phyloP scores from a whole-genome alignment of 2,329 filamentous ascomycete genomes.

The Aureobasidium leucospermi region DNA sequence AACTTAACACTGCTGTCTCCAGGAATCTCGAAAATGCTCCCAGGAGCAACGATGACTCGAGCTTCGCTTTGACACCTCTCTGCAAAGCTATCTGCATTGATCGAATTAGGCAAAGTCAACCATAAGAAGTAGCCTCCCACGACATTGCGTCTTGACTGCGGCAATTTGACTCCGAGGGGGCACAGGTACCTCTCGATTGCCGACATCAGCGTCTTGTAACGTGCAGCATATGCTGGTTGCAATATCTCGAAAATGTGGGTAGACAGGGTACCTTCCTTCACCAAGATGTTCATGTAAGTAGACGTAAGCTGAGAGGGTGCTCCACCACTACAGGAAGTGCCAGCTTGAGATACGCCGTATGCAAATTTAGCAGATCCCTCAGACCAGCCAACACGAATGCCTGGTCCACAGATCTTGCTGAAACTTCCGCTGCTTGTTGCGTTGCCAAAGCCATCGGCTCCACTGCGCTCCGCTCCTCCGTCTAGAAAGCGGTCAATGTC shows the following conservation, averaged over 20 bases:
- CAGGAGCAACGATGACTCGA: conserved; percentile 60
- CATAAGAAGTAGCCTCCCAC: conserved; percentile 85
- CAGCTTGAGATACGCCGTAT: conserved; percentile 52
- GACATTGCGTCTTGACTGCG: conserved; percentile 38
- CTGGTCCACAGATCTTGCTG: conserved; percentile 78
- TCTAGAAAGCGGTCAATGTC: conserved; percentile 69
- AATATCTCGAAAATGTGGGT: conserved; percentile 46
- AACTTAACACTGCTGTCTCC: conserved; percentile 47
- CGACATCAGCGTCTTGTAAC: conserved; percentile 49
- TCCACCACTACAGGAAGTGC: conserved; percentile 52
- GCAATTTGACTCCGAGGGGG: conserved; percentile 53
- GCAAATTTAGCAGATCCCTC: conserved; percentile 61
- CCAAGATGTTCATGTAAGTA: conserved; percentile 48
- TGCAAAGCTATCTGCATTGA: conserved; percentile 51
- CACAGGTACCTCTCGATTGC: conserved; percentile 54
- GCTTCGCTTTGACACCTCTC: conserved; percentile 53
- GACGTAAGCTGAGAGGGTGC: conserved; percentile 53
- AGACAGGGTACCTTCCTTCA: conserved; percentile 46
- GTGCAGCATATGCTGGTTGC: conserved; percentile 47
- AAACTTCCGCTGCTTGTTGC: conserved; percentile 82
- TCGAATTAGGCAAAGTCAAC: conserved; percentile 54
- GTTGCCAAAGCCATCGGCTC: conserved; percentile 64
- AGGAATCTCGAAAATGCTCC: conserved; percentile 58
- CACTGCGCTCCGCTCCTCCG: conserved; percentile 41
- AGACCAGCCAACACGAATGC: conserved; percentile 79